Conservation (phyloP, 495 filamentous ascomycete species). For the Bathelium albidoporum region DNA sequence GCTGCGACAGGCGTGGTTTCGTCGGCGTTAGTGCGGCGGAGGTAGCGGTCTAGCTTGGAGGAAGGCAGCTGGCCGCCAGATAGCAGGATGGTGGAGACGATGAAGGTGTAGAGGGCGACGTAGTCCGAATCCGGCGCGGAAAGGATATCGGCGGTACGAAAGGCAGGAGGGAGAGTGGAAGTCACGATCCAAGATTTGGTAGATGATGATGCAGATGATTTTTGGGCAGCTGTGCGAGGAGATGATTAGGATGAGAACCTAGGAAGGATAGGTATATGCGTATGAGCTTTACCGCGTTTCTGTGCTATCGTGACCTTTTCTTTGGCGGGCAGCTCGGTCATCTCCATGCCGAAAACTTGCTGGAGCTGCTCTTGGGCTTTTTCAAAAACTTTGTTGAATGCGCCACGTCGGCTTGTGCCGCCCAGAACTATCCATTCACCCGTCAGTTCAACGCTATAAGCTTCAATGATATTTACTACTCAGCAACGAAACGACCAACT, state of each 20-base stretch:
- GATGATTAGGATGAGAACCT: background rate
- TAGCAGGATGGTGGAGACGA: constrained; percentile 66
- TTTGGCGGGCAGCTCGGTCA: constrained; percentile 65
- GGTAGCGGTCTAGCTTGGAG: constrained; percentile 44
- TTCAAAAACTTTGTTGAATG: constrained; percentile 34
- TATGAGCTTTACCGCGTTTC: constrained; percentile 51
- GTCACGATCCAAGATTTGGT: constrained; percentile 60
- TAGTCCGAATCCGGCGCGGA: constrained; percentile 71
- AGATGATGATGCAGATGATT: constrained; percentile 19
- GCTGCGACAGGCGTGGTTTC: constrained; percentile 51
- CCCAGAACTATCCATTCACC: constrained; percentile 32
- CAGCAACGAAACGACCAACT: background rate
- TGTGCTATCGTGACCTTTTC: constrained; percentile 72
- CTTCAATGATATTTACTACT: no score
- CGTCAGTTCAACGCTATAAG: background rate
- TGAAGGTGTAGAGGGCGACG: constrained; percentile 64
- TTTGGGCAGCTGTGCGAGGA: constrained; percentile 44
- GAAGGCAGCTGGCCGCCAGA: constrained; percentile 62
- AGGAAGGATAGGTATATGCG: background rate
- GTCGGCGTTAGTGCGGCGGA: constrained; percentile 65
- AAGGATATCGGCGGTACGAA: constrained; percentile 55
- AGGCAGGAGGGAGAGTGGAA: constrained; percentile 54
- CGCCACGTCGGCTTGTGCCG: constrained; percentile 15
- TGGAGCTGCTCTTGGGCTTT: constrained; percentile 39
- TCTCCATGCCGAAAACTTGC: constrained; percentile 70